Evolutionary conservation across 2,329 filamentous ascomycete genomes (phyloP), one percentile per base, ranked within the genome.

Genomic region (Mycosphaerella sp.): DNA sequence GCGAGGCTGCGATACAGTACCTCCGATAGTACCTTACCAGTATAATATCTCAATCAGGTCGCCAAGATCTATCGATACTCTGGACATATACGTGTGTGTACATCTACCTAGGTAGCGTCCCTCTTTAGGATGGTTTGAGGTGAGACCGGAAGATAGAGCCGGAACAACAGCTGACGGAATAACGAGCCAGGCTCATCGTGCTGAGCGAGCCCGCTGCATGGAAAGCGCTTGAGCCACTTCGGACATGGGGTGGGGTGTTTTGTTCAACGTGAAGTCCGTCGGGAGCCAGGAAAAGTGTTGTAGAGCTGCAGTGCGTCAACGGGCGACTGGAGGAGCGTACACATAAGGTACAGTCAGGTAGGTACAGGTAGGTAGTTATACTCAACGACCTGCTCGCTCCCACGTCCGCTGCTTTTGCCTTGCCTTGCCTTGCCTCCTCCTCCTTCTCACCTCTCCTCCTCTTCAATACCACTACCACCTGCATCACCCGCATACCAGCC

Each of bases 191-290:
- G 21, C 21, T 21, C 21, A 21, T 21, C 2, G 2, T 21, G 21
- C 21, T 21, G 21, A 21, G 21, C 21, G 50, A 53, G 49, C 44
- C 45, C 50, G 43, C 29, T 56, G 56, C 53, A 50, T 48, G 14
- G 26, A 29, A 29, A 17, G 51, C 43, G 53, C 50, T 17, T 42
- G 26, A 21, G 42, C 54, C 51, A 21, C 38, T 36, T 60, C 54
- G 54, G 59, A 57, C 36, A 53, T 59, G 45, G 50, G 26, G 26
- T 29, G 26, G 26, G 26, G 44, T 32, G 21, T 29, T 43, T 31
- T 26, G 56, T 61, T 57, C 59, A 61, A 59, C 56, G 54, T 49
- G 58, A 58, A 56, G 45, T 48, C 56, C 58, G 51, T 56, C 57
- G 54, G 55, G 56, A 47, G 49, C 39, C 52, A 53, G 49, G 48